Conservation (phyloP, 1,284 basidiomycete species). For the Heterobasidion occidentale region DNA sequence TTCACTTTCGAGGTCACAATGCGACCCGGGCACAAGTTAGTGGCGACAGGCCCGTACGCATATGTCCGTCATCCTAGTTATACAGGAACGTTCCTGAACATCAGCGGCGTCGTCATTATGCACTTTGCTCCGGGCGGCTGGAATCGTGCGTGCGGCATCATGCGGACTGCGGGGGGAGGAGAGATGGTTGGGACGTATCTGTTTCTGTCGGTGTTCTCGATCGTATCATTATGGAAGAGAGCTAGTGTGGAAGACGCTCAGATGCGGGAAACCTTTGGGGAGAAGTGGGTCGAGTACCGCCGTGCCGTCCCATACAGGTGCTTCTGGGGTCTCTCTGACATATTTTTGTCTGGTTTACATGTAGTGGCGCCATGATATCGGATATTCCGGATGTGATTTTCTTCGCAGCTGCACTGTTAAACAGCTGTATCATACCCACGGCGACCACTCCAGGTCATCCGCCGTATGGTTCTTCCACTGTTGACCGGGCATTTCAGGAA, state of each 20-base stretch:
- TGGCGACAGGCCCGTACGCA: neutral
- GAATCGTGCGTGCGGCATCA: neutral
- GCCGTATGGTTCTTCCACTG: no score
- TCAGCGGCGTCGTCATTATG: neutral
- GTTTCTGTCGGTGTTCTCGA: neutral
- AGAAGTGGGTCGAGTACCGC: neutral
- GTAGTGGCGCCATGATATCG: no score
- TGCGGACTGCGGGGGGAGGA: neutral
- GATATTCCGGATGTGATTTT: no score
- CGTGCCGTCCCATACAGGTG: neutral
- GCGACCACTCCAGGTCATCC: no score
- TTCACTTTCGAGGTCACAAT: neutral
- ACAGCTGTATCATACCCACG: no score
- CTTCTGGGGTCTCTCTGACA: no score
- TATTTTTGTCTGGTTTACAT: no score
- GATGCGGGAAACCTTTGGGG: neutral
- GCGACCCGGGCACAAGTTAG: neutral
- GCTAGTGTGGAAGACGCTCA: neutral
- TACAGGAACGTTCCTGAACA: neutral
- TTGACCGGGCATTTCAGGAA: no score
- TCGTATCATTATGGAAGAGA: neutral
- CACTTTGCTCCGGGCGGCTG: neutral
- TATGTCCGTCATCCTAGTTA: neutral
- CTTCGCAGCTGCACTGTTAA: no score
- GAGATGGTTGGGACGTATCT: neutral